A percentile compares a stretch with the other conserved stretches of the same genome.
These are phyloP conservation scores for Beauveria asiatica DNA, from an alignment of 2,329 filamentous ascomycete genomes.

Conservation along the genomic window DNA sequence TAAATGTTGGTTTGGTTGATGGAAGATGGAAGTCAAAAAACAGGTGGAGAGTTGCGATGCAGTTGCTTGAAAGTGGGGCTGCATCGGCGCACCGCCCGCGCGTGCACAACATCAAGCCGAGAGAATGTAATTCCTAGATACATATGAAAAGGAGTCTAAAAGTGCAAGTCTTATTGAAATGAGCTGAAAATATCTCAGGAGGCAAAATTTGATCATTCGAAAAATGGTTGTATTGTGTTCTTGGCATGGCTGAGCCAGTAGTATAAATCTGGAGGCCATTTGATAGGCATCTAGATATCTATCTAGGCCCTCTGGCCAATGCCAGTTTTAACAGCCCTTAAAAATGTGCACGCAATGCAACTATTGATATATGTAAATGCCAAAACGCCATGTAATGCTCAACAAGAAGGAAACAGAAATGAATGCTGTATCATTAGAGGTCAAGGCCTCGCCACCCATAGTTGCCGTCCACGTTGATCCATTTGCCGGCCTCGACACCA, in stretches of 20 bases:
- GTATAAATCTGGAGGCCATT: neutral
- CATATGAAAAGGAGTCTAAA: neutral
- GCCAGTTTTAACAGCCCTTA: neutral
- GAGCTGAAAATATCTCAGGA: neutral
- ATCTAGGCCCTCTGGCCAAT: neutral
- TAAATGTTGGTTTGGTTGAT: neutral
- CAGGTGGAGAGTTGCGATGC: neutral
- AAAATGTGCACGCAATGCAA: neutral
- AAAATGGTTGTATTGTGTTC: neutral
- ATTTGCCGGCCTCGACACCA: constrained; percentile 50
- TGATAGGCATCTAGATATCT: neutral
- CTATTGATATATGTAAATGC: neutral
- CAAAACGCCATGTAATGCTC: constrained; percentile 14
- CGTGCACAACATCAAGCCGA: neutral
- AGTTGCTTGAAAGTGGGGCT: neutral
- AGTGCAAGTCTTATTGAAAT: neutral
- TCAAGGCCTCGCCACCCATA: constrained; percentile 43
- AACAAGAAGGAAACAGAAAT: neutral
- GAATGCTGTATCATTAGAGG: constrained; percentile 24
- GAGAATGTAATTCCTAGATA: neutral
- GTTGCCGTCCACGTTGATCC: constrained; percentile 73
- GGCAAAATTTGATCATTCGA: too few species aligned
- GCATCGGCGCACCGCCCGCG: neutral
- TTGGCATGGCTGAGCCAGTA: neutral
- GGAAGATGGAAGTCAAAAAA: neutral